A percentile compares a stretch with the other conserved stretches of the same genome.
Conservation (phyloP, 306 rosid species). For the Luffa aegyptiaca region DNA sequence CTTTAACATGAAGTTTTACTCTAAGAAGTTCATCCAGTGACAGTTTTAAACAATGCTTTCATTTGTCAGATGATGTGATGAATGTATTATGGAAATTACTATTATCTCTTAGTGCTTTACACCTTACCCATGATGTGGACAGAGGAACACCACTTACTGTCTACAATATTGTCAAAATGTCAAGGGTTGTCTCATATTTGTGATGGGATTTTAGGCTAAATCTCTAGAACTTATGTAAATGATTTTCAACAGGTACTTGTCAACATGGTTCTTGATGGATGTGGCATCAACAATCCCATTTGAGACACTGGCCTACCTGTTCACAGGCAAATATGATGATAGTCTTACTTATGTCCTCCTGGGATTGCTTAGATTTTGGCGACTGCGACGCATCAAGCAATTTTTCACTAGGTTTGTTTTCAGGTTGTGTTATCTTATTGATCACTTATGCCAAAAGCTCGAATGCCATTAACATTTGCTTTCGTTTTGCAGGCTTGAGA, state of each 20-base stretch:
- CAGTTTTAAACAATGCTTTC: background rate
- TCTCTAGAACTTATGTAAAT: background rate
- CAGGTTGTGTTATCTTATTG: background rate
- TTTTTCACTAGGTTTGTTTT: conserved; percentile 61
- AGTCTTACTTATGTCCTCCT: conserved; percentile 47
- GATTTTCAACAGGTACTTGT: conserved; percentile 44
- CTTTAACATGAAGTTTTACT: background rate
- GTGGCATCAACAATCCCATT: conserved; percentile 79
- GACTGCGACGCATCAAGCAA: conserved; percentile 70
- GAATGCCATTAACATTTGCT: background rate
- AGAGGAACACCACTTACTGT: conserved; percentile 1
- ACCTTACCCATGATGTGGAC: background rate
- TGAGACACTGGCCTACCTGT: conserved; percentile 35
- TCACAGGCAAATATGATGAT: conserved; percentile 44
- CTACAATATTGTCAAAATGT: background rate
- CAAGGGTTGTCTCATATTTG: background rate
- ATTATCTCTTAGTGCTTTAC: background rate
- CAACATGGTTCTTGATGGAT: conserved; percentile 91
- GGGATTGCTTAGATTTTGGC: conserved; percentile 81
- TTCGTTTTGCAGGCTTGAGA: conserved; percentile 58
- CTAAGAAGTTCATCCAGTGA: background rate
- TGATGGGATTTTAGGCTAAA: background rate
- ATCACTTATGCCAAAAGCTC: conserved; percentile 6
- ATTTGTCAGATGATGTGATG: conserved; percentile 1
- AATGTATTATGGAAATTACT: background rate